phyloP scores from a whole-genome alignment of 306 rosid species.

The Ochetophila trinervis region DNA sequence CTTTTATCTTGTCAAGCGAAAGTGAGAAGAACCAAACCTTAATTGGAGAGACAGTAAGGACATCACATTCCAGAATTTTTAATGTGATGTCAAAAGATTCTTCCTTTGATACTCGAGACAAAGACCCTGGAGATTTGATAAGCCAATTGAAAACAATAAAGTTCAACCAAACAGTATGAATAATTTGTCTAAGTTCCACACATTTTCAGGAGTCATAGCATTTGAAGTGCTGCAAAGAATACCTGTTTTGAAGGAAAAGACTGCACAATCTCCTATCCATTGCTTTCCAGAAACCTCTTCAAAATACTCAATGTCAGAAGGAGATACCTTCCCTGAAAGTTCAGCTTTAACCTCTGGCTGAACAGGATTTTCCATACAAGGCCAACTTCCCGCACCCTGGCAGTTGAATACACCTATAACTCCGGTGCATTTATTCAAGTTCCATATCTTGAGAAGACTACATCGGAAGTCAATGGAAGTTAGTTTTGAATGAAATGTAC shows the following conservation, averaged over 20 bases:
- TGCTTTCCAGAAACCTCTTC: constrained; percentile 32
- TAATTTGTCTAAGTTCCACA: neutral
- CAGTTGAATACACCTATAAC: constrained; percentile 47
- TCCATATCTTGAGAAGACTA: constrained; percentile 46
- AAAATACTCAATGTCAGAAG: constrained; percentile 36
- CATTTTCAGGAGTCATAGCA: neutral
- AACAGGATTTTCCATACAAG: constrained; percentile 17
- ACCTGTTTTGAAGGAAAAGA: constrained; percentile 36
- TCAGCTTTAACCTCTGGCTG: constrained; percentile 4
- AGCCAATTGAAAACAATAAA: neutral
- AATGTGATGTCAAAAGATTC: constrained; percentile 23
- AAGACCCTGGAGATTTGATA: constrained; percentile 23
- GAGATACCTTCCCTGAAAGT: constrained; percentile 30
- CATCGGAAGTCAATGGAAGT: neutral
- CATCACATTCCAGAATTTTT: constrained; percentile 31
- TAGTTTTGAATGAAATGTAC: neutral
- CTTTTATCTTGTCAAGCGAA: no score
- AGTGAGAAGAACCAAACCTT: constrained; percentile 29
- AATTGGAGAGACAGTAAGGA: constrained; percentile 35
- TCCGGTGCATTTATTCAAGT: constrained; percentile 45
- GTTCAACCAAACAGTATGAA: neutral
- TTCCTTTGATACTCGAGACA: constrained; percentile 29
- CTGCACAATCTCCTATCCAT: constrained; percentile 42
- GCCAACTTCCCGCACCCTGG: constrained; percentile 46
- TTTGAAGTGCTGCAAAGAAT: neutral